phyloP scores from a whole-genome alignment of 192 early-diverging fungal genomes.

The Backusella tuberculispora region DNA sequence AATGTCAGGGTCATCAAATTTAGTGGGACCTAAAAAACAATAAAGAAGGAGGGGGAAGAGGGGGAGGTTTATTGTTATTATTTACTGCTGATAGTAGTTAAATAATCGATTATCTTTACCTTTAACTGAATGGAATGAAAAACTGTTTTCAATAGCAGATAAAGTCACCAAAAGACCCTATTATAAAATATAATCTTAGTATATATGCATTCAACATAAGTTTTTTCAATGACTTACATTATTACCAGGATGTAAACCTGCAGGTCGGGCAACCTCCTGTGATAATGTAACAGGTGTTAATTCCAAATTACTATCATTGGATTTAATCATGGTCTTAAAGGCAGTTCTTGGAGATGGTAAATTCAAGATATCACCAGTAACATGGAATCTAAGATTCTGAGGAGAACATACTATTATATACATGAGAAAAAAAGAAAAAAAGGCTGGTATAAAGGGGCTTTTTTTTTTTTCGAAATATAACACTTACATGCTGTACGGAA shows the following conservation, averaged over 20 bases:
- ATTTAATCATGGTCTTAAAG: slow-evolving; percentile 27
- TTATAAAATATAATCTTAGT: neutral
- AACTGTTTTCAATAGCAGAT: slow-evolving; percentile 61
- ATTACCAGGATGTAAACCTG: slow-evolving; percentile 29
- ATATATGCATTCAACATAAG: neutral
- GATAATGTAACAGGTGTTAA: slow-evolving; percentile 29
- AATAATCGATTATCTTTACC: slow-evolving; percentile 7
- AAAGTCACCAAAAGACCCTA: slow-evolving; percentile 54
- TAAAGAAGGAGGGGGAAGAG: neutral
- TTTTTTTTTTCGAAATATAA: neutral
- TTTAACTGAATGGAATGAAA: slow-evolving; percentile 50
- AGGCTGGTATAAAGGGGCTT: neutral
- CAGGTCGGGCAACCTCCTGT: slow-evolving; percentile 26
- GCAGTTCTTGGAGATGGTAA: slow-evolving; percentile 47
- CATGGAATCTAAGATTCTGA: slow-evolving; percentile 56
- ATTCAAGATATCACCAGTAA: slow-evolving; percentile 57
- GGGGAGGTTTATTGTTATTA: neutral
- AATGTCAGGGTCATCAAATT: slow-evolving; percentile 55
- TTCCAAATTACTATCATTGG: neutral
- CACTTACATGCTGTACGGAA: slow-evolving; percentile 56
- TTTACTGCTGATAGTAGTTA: neutral
- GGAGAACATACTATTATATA: slow-evolving; percentile 47
- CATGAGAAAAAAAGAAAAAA: neutral
- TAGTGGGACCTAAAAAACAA: slow-evolving; percentile 38
- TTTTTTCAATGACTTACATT: slow-evolving; percentile 26